A percentile compares a stretch with the other conserved stretches of the same genome.
Evolutionary conservation across 1,284 basidiomycete genomes (phyloP).

Genomic region (Rhodotorula sp.): DNA sequence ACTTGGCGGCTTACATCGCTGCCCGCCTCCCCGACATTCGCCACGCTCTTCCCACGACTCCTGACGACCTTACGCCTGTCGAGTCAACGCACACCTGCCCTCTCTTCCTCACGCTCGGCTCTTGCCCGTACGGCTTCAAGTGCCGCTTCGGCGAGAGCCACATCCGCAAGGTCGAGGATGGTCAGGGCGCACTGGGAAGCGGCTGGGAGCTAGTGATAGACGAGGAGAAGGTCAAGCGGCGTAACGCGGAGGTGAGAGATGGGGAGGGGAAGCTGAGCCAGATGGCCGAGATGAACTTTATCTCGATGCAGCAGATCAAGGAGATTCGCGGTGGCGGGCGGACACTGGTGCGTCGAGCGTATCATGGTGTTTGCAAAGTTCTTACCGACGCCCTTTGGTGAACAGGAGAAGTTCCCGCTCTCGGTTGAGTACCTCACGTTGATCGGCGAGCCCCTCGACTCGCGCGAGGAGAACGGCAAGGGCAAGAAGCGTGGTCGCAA

Average conservation of each 20-base stretch:
- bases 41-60: constrained; percentile 54
- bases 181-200: constrained; percentile 36
- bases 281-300: constrained; percentile 71
- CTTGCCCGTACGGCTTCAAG: constrained; percentile 82
- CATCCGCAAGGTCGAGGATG: constrained; percentile 33
- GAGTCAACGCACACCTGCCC: constrained; percentile 62
- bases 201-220: constrained; percentile 54
- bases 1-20: constrained; percentile 69
- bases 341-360: constrained; percentile 56
- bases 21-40: constrained; percentile 72
- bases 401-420: constrained; percentile 37
- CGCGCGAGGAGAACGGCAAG: constrained; percentile 20
- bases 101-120: constrained; percentile 67
- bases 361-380: not conserved
- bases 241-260: constrained; percentile 52
- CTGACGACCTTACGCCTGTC: constrained; percentile 54
- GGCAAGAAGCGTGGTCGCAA: constrained; percentile 27
- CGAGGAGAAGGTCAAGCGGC: constrained; percentile 55
- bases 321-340: constrained; percentile 52
- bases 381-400: too few species aligned
- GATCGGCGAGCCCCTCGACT: constrained; percentile 41
- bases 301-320: constrained; percentile 60
- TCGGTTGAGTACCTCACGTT: constrained; percentile 34
- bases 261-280: constrained; percentile 47
- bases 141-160: constrained; percentile 88